A percentile compares a stretch with the other conserved stretches of the same genome.
These are phyloP conservation scores for Rossbeevera mucosa DNA, from an alignment of 768 basidiomycete genomes.

Conservation along the genomic window DNA sequence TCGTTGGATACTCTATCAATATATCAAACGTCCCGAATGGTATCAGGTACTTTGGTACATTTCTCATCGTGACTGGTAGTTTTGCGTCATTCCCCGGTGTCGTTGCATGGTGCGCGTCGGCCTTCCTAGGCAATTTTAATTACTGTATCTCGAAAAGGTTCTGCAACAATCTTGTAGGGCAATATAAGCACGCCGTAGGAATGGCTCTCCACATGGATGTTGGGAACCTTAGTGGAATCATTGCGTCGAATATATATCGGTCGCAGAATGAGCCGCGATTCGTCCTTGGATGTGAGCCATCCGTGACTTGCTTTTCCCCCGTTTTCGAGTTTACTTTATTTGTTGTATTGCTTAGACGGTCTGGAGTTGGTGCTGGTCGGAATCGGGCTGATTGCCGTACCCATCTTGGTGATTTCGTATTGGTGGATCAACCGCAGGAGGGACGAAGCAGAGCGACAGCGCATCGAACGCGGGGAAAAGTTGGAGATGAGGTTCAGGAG, in stretches of 20 bases:
- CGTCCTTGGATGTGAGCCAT: background rate
- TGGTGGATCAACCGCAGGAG: background rate
- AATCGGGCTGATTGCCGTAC: background rate
- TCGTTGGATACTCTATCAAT: conserved; percentile 62
- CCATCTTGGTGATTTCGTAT: background rate
- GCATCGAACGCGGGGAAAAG: background rate
- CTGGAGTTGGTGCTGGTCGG: background rate
- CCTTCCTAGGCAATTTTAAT: conserved; percentile 11
- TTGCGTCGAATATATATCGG: conserved; percentile 61
- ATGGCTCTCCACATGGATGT: conserved; percentile 51
- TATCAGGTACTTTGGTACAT: conserved; percentile 70
- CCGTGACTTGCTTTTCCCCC: too few relatives aligned
- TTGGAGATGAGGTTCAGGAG: background rate
- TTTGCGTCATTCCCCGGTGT: conserved; percentile 55
- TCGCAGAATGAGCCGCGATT: conserved; percentile 38
- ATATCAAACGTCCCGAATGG: conserved; percentile 49
- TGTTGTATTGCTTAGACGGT: background rate
- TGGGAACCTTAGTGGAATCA: conserved; percentile 65
- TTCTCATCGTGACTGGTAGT: conserved; percentile 59
- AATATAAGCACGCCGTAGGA: conserved; percentile 65
- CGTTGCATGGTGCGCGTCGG: conserved; percentile 47
- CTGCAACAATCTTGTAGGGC: conserved; percentile 49
- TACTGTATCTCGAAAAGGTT: conserved; percentile 37
- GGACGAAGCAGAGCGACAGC: background rate
- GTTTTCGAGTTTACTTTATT: background rate